Evolutionary conservation across 768 basidiomycete species (phyloP).

Genomic region (Pleurotus cornucopiae): DNA sequence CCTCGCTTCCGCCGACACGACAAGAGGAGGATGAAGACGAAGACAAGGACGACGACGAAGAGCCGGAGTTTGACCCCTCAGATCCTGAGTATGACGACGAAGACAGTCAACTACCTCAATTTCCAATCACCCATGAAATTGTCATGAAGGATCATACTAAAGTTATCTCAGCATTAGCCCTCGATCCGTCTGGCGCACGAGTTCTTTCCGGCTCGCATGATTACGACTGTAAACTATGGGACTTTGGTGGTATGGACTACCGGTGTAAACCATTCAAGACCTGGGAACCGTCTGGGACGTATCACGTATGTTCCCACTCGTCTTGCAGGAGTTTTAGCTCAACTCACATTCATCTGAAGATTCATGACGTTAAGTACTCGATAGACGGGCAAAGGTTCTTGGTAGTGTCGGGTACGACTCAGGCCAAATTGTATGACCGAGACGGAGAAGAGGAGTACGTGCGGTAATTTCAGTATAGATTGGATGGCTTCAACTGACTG

Average conservation of each 20-base stretch:
- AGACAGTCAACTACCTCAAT: slow-evolving; percentile 50
- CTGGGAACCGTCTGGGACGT: slow-evolving; percentile 92
- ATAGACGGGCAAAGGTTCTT: slow-evolving; percentile 84
- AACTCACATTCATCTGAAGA: slow-evolving; percentile 36
- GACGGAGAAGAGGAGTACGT: slow-evolving; percentile 93
- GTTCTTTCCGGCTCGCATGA: slow-evolving; percentile 91
- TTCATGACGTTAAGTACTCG: slow-evolving; percentile 89
- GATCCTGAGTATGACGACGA: slow-evolving; percentile 33
- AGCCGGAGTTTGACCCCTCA: slow-evolving; percentile 58
- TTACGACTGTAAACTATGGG: slow-evolving; percentile 98
- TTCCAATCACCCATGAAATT: slow-evolving; percentile 90
- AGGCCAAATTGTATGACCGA: slow-evolving; percentile 85
- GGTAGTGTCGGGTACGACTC: slow-evolving; percentile 81
- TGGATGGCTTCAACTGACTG: slow-evolving; percentile 47
- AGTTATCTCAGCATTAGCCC: slow-evolving; percentile 85
- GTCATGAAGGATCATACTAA: slow-evolving; percentile 93
- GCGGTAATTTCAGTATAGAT: slow-evolving; percentile 14
- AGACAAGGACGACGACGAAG: slow-evolving; percentile 23
- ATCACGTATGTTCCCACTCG: slow-evolving; percentile 55
- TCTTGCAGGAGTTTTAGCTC: slow-evolving; percentile 8
- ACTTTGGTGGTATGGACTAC: slow-evolving; percentile 96
- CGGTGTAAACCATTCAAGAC: slow-evolving; percentile 92
- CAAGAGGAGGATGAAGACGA: slow-evolving; percentile 11
- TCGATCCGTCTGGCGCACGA: slow-evolving; percentile 94
- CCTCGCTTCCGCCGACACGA: slow-evolving; percentile 18